These are phyloP conservation scores for Hanseniaspora pseudoguilliermondii DNA, from an alignment of 805 yeast species.

Conservation along the genomic window DNA sequence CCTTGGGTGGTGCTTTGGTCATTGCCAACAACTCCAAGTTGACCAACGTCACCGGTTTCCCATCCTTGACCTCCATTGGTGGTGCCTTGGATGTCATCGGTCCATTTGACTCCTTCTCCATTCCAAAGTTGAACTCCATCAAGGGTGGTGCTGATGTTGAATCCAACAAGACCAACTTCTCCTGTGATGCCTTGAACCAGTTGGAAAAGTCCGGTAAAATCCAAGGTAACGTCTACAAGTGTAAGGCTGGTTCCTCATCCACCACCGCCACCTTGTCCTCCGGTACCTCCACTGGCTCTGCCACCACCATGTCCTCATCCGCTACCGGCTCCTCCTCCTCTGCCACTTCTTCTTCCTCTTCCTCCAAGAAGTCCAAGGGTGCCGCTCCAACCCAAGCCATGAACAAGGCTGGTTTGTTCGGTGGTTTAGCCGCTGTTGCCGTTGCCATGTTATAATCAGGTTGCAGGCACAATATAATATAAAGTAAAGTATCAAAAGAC, in stretches of 20 bases:
- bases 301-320: constrained; percentile 21
- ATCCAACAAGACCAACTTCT: constrained; percentile 55
- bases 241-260: constrained; percentile 49
- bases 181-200: constrained; percentile 63
- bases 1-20: constrained; percentile 87
- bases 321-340: constrained; percentile 32
- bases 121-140: constrained; percentile 62
- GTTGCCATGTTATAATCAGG: constrained; percentile 36
- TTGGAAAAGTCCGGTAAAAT: constrained; percentile 69
- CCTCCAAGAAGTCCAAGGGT: constrained; percentile 23
- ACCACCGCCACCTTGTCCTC: constrained; percentile 32
- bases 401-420: constrained; percentile 34
- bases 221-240: constrained; percentile 78
- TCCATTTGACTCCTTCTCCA: constrained; percentile 64
- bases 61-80: constrained; percentile 55
- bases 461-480: not conserved
- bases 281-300: constrained; percentile 20
- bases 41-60: constrained; percentile 57
- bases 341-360: constrained; percentile 28
- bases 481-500: not conserved
- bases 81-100: constrained; percentile 83
- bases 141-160: constrained; percentile 85
- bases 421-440: constrained; percentile 38
- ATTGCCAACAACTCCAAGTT: constrained; percentile 74
- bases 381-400: constrained; percentile 25